Base-by-base conservation (phyloP, 2,329 filamentous ascomycete genomes). In the Drechmeria coniospora region DNA sequence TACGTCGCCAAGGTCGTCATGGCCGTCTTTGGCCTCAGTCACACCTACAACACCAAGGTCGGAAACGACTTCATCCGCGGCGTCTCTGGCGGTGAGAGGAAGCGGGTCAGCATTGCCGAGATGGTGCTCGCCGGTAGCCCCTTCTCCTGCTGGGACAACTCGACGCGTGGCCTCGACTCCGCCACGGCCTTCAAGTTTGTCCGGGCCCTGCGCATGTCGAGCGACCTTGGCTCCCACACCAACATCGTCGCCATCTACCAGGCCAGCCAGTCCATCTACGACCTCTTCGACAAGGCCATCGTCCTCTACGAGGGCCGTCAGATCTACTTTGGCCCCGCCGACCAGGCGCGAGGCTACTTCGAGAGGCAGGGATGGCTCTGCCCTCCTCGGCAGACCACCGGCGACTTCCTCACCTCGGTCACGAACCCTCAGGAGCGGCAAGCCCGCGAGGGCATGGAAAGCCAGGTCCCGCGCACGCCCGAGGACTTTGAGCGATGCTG, bases 61-160 rank as follows among this genome's bases (percentile, higher is more conserved):
- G 80, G 80, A 6, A 73, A 82, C 33, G 76, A 82, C 38, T 71
- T 78, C 23, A 63, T 84, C 8, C 70, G 77, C 1, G 80, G 80
- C 26, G 67, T 80, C 1, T 74, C 67, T 6, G 77, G 76, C 15
- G 76, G 77, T 21, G 76, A 81, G 47, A 61, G 74, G 31, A 86
- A 90, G 56, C 73, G 83, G 46, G 81, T 92, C 5, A 79, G 74
- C 24, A 83, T 90, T 35, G 79, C 78, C 1, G 81, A 90, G 50
- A 81, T 80, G 38, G 65, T 77, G 33, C 57, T 84, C 8, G 74
- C 74, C 11, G 58, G 62, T 19, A 66, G 69, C 0, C 65, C 65
- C 0, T 49, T 73, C 22, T 47, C 42, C 5, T 55, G 52, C 1
- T 90, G 81, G 80, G 82, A 79, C 34, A 82, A 82, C 37, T 59